A percentile compares a stretch with the other conserved stretches of the same genome.
Evolutionary conservation across 768 basidiomycete genomes (phyloP).

Genomic region (Hygrocybe punicea): DNA sequence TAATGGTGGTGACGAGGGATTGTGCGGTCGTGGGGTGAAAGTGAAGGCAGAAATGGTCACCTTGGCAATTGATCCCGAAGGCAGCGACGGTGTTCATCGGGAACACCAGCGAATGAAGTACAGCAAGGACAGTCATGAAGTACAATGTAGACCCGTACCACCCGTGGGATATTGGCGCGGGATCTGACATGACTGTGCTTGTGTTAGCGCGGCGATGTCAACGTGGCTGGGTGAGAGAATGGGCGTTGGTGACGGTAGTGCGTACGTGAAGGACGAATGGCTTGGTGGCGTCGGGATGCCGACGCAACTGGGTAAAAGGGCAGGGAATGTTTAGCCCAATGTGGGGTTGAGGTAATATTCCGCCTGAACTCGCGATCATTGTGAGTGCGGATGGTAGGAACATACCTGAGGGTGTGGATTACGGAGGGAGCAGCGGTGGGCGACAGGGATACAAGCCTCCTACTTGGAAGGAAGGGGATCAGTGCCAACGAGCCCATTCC

Average conservation of each 20-base stretch:
- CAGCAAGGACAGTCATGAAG: not conserved
- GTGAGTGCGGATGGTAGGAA: not conserved
- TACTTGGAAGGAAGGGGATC: no score
- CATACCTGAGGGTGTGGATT: constrained; percentile 2
- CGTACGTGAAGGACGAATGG: no score
- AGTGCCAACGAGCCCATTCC: no score
- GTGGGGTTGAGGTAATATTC: no score
- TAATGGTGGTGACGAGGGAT: not conserved
- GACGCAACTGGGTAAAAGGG: not conserved
- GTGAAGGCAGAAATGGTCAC: not conserved
- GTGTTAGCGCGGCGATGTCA: not conserved
- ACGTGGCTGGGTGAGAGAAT: not conserved
- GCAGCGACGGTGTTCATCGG: not conserved
- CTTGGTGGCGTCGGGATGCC: no score
- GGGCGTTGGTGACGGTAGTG: not conserved
- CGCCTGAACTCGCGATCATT: not conserved
- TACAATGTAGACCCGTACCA: not conserved
- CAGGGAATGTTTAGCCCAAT: not conserved
- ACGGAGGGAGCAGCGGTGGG: not conserved
- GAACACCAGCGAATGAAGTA: constrained; percentile 1
- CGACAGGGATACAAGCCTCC: no score
- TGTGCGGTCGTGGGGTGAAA: not conserved
- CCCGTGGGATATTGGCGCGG: not conserved
- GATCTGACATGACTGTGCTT: not conserved
- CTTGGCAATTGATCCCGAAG: not conserved